Percentiles rank a stretch among this genome's conserved stretches.
These are phyloP conservation scores for Mucor velutinosus DNA, from an alignment of 371 early-diverging fungal species.

Conservation along the genomic window DNA sequence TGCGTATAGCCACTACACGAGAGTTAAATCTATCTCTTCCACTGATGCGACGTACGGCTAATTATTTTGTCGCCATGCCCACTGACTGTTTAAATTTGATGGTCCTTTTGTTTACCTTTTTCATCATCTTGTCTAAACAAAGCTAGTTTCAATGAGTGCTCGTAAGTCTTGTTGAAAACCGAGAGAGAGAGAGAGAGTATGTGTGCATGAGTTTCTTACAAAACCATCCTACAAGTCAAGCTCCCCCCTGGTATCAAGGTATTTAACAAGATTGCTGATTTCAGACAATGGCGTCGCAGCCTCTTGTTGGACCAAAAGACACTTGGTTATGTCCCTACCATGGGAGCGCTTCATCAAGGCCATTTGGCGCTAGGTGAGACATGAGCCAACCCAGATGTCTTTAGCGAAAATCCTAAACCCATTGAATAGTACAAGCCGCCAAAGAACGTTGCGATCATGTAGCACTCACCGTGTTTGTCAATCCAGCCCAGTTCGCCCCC, in stretches of 20 bases:
- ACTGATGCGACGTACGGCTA: no score
- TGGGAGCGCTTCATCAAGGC: conserved; percentile 93
- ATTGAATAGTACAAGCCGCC: conserved; percentile 58
- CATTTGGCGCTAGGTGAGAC: conserved; percentile 75
- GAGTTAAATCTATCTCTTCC: no score
- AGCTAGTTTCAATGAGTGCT: conserved; percentile 10
- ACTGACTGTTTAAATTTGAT: no score
- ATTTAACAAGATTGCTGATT: conserved; percentile 62
- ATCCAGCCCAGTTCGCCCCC: conserved; percentile 97
- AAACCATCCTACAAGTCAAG: conserved; percentile 17
- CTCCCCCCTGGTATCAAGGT: conserved; percentile 59
- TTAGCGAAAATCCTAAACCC: background rate
- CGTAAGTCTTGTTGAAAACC: background rate
- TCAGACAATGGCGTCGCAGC: conserved; percentile 66
- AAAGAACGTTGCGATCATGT: conserved; percentile 66
- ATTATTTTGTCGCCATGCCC: no score
- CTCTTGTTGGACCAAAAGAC: conserved; percentile 50
- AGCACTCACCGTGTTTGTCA: conserved; percentile 92
- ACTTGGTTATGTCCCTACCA: conserved; percentile 82
- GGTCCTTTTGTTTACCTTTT: no score
- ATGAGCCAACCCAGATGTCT: no score
- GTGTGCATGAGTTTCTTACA: background rate
- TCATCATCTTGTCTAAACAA: background rate
- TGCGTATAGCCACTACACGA: no score
- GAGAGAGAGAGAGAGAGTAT: background rate